Evolutionary conservation across 1,139 yeast species (phyloP), one percentile per base, ranked within the genome.

Genomic region (Suhomyces atakaporum): DNA sequence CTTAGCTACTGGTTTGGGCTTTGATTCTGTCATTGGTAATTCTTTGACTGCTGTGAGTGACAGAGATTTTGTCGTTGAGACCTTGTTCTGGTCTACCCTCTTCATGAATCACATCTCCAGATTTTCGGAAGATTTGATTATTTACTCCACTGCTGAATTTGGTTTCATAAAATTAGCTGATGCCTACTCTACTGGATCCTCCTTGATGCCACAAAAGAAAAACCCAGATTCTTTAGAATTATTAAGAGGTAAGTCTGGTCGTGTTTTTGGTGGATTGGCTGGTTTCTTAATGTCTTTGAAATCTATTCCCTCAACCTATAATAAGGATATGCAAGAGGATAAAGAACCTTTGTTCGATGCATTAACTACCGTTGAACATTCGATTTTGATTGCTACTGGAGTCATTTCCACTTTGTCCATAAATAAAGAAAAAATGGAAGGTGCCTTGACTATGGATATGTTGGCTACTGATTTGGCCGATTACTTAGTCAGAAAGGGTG

Each of bases 171-270:
- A 87, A 61, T 76, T 90, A 40, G 94, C 97, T 9, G 99, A 92
- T 61, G 98, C 98, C 20, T 92, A 92, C 67, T 92, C 98, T 2
- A 92, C 99, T 8, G 99, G 99, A 7, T 88, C 97, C 5, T 88
- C 97, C 27, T 75, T 92, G 58, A 92, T 92, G 99, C 99, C 99
- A 16, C 98, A 94, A 65, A 92, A 92, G 80, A 94, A 92, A 67
- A 92, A 92, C 67, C 97, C 98, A 3, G 99, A 92, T 60, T 86
- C 96, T 25, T 73, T 92, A 50, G 99, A 92, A 68, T 73, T 92
- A 46, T 75, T 94, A 57, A 79, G 99, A 66, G 99, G 99, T 40
- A 92, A 92, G 68, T 83, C 95, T 13, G 99, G 99, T 36, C 83
- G 99, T 62, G 96, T 89, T 13, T 90, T 92, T 56, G 99, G 99